phyloP scores from a whole-genome alignment of 2,329 filamentous ascomycete genomes.

The Exophiala xenobiotica region DNA sequence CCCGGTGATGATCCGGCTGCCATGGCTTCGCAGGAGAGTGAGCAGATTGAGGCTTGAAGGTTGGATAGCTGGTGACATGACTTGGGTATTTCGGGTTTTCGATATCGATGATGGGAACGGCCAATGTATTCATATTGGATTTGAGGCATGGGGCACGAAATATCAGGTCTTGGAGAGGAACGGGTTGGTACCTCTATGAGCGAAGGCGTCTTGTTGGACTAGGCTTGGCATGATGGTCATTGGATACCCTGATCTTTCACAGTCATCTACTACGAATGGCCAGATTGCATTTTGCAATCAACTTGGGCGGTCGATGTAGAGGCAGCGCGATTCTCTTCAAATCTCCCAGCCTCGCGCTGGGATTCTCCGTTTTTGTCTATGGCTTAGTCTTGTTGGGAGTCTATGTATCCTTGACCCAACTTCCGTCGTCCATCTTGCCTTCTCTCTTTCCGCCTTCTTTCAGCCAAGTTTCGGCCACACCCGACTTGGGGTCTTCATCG shows the following conservation, averaged over 20 bases:
- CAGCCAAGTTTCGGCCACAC: conserved; percentile 78
- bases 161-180: neutral
- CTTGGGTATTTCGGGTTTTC: neutral
- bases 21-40: conserved; percentile 21
- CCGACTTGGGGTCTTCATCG: conserved; percentile 76
- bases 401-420: conserved; percentile 58
- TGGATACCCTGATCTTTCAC: neutral
- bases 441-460: conserved; percentile 54
- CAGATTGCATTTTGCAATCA: neutral
- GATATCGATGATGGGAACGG: neutral
- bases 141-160: neutral
- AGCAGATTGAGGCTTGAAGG: no score
- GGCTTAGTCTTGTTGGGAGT: neutral
- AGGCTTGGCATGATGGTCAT: neutral
- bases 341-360: no score
- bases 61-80: no score
- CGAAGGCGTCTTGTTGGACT: conserved; percentile 1
- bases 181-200: neutral
- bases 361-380: neutral
- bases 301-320: neutral
- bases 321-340: no score
- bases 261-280: neutral
- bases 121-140: neutral
- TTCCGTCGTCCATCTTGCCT: conserved; percentile 58
- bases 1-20: conserved; percentile 24